phyloP scores from a whole-genome alignment of 2,329 filamentous ascomycete species.

The Corinectria fuckeliana region DNA sequence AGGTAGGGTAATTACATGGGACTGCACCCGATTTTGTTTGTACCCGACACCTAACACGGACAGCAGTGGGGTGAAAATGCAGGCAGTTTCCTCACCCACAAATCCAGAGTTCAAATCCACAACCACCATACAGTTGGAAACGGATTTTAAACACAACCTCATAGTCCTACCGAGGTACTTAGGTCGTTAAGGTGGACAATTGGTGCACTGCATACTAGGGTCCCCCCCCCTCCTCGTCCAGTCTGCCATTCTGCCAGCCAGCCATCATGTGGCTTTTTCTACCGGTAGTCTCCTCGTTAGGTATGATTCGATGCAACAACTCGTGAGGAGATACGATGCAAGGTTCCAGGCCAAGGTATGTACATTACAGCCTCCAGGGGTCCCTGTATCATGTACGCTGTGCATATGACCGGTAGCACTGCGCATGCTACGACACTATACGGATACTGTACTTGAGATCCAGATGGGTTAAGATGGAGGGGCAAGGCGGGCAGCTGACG shows the following conservation, averaged over 20 bases:
- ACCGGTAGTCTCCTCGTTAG: neutral
- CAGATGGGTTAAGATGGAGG: conserved; percentile 4
- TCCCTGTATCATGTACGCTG: neutral
- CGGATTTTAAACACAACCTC: neutral
- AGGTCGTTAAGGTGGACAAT: neutral
- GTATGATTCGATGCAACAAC: neutral
- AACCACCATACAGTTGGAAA: neutral
- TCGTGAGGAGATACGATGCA: conserved; percentile 9
- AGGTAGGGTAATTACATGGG: no score
- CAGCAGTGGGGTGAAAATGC: no score
- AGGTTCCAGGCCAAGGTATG: neutral
- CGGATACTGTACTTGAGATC: neutral
- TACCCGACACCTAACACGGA: neutral
- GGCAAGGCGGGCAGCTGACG: neutral
- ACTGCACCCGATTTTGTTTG: neutral
- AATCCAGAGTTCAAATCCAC: neutral
- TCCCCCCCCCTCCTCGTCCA: neutral
- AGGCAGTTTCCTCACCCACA: neutral
- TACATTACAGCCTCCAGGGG: neutral
- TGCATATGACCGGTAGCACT: neutral
- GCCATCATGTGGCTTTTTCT: neutral
- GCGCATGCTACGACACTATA: neutral
- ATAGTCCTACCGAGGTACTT: neutral
- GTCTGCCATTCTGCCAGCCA: neutral
- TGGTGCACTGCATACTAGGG: neutral